Evolutionary conservation across 768 basidiomycete species (phyloP), one percentile per base, ranked within the genome.

Genomic region (Asterophora parasitica): DNA sequence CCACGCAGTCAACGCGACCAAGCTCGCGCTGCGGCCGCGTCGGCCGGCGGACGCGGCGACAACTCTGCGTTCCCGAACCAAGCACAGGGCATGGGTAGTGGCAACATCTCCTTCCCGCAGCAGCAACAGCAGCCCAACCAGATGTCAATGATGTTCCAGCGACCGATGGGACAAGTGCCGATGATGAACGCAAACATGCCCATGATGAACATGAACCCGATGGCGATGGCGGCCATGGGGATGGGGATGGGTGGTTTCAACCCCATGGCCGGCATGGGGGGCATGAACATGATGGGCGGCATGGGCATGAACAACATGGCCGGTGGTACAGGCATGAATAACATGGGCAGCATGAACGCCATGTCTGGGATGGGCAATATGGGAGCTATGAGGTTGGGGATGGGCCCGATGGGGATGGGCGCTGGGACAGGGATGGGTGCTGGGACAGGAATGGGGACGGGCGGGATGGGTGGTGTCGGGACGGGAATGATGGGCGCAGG

Each of bases 1-100:
- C 85, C 86, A 2, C 76, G 85, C 44, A 79, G 71, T 48, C 78
- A 81, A 50, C 76, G 80, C 8, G 79, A 81, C 38, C 78, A 78
- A 63, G 68, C 67, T n/a, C 69, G 74, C 36, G 69, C 54, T 56
- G 48, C 52, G 46, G 53, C 36, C 28, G 55, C 54, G 38, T 53
- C 55, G 31, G 41, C 57, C 12, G 42, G 42, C 13, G 40, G 62
- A 57, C n/a, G 65, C 56, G 35, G 50, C 15, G 53, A 56, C 23
- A n/a, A 32, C 23, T 11, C 62, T 0, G 58, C 58, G 36, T 72
- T 70, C 54, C 61, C 64, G 10, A 68, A 66, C 31, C 65, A 64
- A 39, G 64, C 67, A 13, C 68, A 67, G 38, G 63, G 65, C 45
- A 66, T 66, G 4, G n/a, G n/a, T n/a, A 55, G 65, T 8, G 56